Evolutionary conservation across 2,329 filamentous ascomycete genomes (phyloP).

Genomic region (Aspergillus novoparasiticus): DNA sequence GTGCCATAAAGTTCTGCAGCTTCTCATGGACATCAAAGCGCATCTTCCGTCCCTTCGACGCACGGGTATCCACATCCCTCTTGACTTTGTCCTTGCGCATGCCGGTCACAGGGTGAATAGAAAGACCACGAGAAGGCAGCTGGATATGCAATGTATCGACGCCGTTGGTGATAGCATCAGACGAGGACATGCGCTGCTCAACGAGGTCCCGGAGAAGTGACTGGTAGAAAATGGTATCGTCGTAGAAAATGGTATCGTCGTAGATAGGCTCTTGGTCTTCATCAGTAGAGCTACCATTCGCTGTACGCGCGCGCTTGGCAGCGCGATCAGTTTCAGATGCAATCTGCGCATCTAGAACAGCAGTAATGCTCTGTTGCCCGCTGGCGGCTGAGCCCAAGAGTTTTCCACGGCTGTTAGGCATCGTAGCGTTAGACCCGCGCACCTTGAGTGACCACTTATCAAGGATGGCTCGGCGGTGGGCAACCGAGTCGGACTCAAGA

Average conservation of each 20-base stretch:
- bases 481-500: constrained; percentile 62
- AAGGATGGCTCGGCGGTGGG: constrained; percentile 70
- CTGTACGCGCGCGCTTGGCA: constrained; percentile 34
- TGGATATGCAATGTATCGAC: constrained; percentile 40
- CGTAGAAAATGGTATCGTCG: constrained; percentile 94
- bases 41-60: constrained; percentile 93
- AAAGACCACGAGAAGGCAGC: constrained; percentile 36
- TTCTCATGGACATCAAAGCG: constrained; percentile 96
- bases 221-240: constrained; percentile 95
- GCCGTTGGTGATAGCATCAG: constrained; percentile 50
- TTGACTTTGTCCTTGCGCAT: constrained; percentile 66
- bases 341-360: constrained; percentile 48
- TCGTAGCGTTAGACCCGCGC: constrained; percentile 53
- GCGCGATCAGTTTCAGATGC: constrained; percentile 41
- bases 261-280: constrained; percentile 64
- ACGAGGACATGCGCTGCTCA: constrained; percentile 77
- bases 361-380: constrained; percentile 54
- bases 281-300: constrained; percentile 10
- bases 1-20: constrained; percentile 96
- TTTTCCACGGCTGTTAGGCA: constrained; percentile 61
- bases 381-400: constrained; percentile 58
- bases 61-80: constrained; percentile 86
- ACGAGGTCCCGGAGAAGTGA: constrained; percentile 89
- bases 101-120: constrained; percentile 43
- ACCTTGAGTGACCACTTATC: constrained; percentile 91